Evolutionary conservation across 495 filamentous ascomycete species (phyloP).

Genomic region (Daldinia childiae): DNA sequence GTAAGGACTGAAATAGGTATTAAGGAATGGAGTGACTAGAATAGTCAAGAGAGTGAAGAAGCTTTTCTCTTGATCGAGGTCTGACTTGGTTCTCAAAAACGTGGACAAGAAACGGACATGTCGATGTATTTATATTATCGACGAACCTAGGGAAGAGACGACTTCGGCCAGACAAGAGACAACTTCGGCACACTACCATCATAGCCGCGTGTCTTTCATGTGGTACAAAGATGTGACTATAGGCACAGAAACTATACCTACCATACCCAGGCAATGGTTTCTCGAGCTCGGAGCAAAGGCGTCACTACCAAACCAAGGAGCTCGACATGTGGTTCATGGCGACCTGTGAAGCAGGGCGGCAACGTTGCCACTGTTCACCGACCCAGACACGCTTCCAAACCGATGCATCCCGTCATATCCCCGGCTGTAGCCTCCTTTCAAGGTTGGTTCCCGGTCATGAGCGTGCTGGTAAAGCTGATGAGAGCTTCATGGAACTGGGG

Average conservation of each 20-base stretch:
- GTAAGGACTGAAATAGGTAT: slow-evolving; percentile 2
- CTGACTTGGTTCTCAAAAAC: slow-evolving; percentile 20
- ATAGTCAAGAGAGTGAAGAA: slow-evolving; percentile 32
- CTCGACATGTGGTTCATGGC: slow-evolving; percentile 14
- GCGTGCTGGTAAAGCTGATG: slow-evolving; percentile 32
- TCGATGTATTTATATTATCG: slow-evolving; percentile 30
- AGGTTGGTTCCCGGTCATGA: slow-evolving; percentile 25
- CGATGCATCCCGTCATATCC: slow-evolving; percentile 18
- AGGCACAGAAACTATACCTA: slow-evolving; percentile 13
- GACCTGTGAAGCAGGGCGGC: slow-evolving; percentile 36
- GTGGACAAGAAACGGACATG: slow-evolving; percentile 1
- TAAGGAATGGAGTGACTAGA: slow-evolving; percentile 22
- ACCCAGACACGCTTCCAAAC: slow-evolving; percentile 15
- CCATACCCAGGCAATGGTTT: slow-evolving; percentile 5
- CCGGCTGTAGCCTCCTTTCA: slow-evolving; percentile 18
- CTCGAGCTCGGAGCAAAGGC: slow-evolving; percentile 25
- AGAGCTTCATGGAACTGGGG: slow-evolving; percentile 27
- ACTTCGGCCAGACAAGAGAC: slow-evolving; percentile 8
- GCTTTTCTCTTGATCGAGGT: slow-evolving; percentile 19
- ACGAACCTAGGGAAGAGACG: background rate
- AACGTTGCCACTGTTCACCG: slow-evolving; percentile 45
- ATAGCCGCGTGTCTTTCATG: slow-evolving; percentile 34
- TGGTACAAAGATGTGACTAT: slow-evolving; percentile 35
- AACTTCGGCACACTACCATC: slow-evolving; percentile 15
- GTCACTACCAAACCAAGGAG: slow-evolving; percentile 9